Percentiles rank a stretch among this genome's conserved stretches.
Conservation (phyloP, 441 rosid genomes). For the Syzygium malaccense region DNA sequence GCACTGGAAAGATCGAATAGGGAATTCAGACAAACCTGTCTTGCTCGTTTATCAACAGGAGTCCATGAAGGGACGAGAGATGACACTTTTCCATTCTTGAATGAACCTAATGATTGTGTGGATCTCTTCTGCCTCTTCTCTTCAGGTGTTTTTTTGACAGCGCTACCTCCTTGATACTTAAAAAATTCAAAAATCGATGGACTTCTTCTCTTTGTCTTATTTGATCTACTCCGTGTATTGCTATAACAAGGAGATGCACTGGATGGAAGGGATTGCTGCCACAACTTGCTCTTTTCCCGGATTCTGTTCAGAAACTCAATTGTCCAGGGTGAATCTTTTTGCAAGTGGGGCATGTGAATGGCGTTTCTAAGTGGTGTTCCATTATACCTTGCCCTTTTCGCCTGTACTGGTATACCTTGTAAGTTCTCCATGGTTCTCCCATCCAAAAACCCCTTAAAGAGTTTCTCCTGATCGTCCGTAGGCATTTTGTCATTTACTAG, state of each 20-base stretch:
- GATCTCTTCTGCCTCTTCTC: conserved; percentile 58
- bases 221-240: conserved; percentile 28
- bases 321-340: conserved; percentile 86
- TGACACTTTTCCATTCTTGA: conserved; percentile 26
- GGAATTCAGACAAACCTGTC: conserved; percentile 42
- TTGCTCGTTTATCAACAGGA: conserved; percentile 71
- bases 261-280: conserved; percentile 52
- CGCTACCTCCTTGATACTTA: conserved; percentile 70
- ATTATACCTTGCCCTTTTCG: conserved; percentile 42
- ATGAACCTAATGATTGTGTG: conserved; percentile 26
- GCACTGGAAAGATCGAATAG: background rate
- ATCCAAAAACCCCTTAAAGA: conserved; percentile 27
- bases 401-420: conserved; percentile 23
- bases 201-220: conserved; percentile 54
- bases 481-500: conserved; percentile 22
- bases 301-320: conserved; percentile 83
- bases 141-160: conserved; percentile 26
- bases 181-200: conserved; percentile 78
- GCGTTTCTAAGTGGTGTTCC: conserved; percentile 67
- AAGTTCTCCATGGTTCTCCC: conserved; percentile 29
- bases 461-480: conserved; percentile 24
- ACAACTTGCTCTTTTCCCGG: conserved; percentile 68
- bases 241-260: conserved; percentile 32
- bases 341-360: conserved; percentile 40
- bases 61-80: conserved; percentile 41